Conservation (phyloP, 2,329 filamentous ascomycete genomes). For the Trematosphaeria pertusa region DNA sequence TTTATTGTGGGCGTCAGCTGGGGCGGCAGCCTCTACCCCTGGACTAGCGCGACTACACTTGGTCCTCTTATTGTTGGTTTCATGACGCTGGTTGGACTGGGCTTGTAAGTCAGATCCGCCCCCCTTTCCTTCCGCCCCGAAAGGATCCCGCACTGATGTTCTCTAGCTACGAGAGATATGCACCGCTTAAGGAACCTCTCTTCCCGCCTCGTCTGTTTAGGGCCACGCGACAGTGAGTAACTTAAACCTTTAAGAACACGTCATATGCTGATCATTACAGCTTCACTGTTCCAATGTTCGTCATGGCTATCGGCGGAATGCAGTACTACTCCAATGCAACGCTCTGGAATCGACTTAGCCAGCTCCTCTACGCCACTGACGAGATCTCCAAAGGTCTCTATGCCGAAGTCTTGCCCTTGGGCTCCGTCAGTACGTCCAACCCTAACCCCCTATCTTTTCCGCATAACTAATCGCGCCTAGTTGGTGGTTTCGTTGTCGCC, state of each 20-base stretch:
- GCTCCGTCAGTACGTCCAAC: slow-evolving; percentile 25
- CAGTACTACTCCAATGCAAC: slow-evolving; percentile 42
- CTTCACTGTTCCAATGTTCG: slow-evolving; percentile 38
- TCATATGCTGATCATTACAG: slow-evolving; percentile 9
- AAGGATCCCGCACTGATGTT: too few relatives aligned
- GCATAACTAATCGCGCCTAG: slow-evolving; percentile 7
- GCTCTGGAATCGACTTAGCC: slow-evolving; percentile 33
- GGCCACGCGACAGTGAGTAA: slow-evolving; percentile 31
- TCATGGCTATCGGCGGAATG: slow-evolving; percentile 40
- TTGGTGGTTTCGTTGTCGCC: slow-evolving; percentile 36
- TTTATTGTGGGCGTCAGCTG: slow-evolving; percentile 41
- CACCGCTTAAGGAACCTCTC: slow-evolving; percentile 29
- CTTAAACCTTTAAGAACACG: slow-evolving; percentile 4
- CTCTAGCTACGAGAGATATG: slow-evolving; percentile 38
- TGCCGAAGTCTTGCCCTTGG: slow-evolving; percentile 32
- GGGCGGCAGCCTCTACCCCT: slow-evolving; percentile 35
- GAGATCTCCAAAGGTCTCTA: slow-evolving; percentile 39
- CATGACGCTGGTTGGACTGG: slow-evolving; percentile 29
- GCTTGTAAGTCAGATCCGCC: slow-evolving; percentile 32
- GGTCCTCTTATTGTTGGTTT: slow-evolving; percentile 34
- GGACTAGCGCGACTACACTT: slow-evolving; percentile 31
- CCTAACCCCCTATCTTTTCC: background rate
- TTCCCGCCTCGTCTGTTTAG: slow-evolving; percentile 40
- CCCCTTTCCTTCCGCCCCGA: too few relatives aligned
- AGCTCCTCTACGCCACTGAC: slow-evolving; percentile 35